Conservation (phyloP, 768 basidiomycete species). For the Exidia glandulosa region DNA sequence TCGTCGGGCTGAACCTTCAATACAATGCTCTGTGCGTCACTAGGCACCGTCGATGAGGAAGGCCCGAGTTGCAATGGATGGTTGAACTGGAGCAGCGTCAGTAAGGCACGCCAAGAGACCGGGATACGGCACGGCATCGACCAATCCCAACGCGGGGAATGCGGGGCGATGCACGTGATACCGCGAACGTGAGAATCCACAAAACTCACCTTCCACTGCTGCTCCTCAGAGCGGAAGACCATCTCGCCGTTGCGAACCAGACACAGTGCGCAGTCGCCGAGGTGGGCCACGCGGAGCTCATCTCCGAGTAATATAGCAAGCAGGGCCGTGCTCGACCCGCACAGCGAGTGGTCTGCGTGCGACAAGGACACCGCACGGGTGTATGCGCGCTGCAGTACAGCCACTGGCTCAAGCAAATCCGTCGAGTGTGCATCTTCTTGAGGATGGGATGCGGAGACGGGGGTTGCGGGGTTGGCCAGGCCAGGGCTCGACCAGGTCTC, state of each 20-base stretch:
- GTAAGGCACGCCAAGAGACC: conserved; percentile 15
- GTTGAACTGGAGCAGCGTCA: conserved; percentile 36
- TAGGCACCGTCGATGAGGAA: conserved; percentile 46
- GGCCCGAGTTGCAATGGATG: conserved; percentile 58
- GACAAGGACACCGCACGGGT: conserved; percentile 27
- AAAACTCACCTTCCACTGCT: conserved; percentile 72
- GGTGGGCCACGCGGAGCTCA: conserved; percentile 69
- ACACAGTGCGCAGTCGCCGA: conserved; percentile 84
- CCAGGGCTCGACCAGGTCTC: not conserved
- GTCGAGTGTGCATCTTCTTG: not conserved
- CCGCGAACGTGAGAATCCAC: not conserved
- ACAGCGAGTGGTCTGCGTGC: conserved; percentile 30
- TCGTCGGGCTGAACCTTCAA: conserved; percentile 62
- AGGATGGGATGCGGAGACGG: not conserved
- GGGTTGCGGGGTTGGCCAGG: not conserved
- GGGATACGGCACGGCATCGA: conserved; percentile 19
- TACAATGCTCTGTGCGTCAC: conserved; percentile 56
- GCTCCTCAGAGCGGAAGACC: conserved; percentile 80
- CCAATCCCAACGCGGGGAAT: conserved; percentile 12
- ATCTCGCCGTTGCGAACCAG: conserved; percentile 64
- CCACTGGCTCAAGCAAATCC: conserved; percentile 24
- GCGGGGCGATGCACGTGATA: not conserved
- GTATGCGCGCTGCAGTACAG: conserved; percentile 33
- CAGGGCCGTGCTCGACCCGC: conserved; percentile 29
- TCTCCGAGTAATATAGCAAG: conserved; percentile 36